phyloP scores from a whole-genome alignment of 2,329 filamentous ascomycete genomes.

The Alternaria sp. region DNA sequence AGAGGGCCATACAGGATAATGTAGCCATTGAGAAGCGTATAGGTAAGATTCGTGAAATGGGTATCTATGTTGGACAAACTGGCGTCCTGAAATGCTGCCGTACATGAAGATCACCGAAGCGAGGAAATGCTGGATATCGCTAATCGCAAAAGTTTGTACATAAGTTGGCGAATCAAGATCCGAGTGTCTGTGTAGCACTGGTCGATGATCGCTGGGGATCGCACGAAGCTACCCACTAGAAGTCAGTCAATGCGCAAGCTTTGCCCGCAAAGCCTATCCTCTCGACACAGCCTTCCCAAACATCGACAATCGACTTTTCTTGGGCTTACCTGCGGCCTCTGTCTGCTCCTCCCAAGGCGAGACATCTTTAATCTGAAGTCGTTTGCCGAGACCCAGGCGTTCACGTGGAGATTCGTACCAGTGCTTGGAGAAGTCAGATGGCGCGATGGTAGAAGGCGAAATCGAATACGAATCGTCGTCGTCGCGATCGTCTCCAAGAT shows the following conservation, averaged over 20 bases:
- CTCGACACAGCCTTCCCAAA: conserved; percentile 25
- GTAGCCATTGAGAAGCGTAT: background rate
- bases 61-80: conserved; percentile 16
- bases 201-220: conserved; percentile 3
- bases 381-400: conserved; percentile 49
- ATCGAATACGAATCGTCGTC: conserved; percentile 38
- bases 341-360: conserved; percentile 44
- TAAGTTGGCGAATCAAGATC: conserved; percentile 1
- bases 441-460: conserved; percentile 43
- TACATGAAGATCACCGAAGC: conserved; percentile 5
- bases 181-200: background rate
- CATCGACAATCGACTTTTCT: conserved; percentile 42
- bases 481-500: conserved; percentile 13
- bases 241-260: conserved; percentile 17
- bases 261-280: conserved; percentile 18
- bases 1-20: background rate
- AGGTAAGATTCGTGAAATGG: conserved; percentile 15
- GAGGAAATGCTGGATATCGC: conserved; percentile 10
- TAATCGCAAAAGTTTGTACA: conserved; percentile 8
- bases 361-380: conserved; percentile 44
- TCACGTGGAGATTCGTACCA: conserved; percentile 50
- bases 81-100: conserved; percentile 8
- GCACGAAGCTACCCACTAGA: conserved; percentile 18
- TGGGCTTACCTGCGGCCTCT: conserved; percentile 38
- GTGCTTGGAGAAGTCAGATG: conserved; percentile 48